phyloP scores from a whole-genome alignment of 305 asterid species.

The Galium porrigens region DNA sequence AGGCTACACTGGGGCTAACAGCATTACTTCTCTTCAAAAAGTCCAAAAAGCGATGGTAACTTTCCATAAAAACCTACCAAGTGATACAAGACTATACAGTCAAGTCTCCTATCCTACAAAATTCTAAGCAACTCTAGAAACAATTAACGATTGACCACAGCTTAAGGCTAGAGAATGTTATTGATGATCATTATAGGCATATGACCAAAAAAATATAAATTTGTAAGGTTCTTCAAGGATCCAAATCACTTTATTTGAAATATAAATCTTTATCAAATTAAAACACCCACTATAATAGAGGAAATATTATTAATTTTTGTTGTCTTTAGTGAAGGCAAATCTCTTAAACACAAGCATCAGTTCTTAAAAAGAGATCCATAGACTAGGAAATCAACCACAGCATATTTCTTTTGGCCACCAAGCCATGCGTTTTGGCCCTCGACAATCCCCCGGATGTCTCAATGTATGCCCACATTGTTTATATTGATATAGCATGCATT shows the following conservation, averaged over 20 bases:
- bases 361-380: neutral
- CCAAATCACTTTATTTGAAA: too few relatives aligned
- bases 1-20: slow-evolving; percentile 78
- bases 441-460: neutral
- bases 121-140: neutral
- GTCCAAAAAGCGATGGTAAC: slow-evolving; percentile 67
- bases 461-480: neutral
- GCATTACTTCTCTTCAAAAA: slow-evolving; percentile 88
- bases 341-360: neutral
- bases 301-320: neutral
- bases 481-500: neutral
- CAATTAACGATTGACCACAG: neutral
- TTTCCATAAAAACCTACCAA: slow-evolving; percentile 64
- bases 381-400: neutral
- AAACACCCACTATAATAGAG: neutral
- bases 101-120: neutral
- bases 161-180: neutral
- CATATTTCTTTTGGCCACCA: neutral
- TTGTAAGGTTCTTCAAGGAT: too few relatives aligned
- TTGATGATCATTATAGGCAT: neutral
- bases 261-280: too few relatives aligned
- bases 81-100: neutral
- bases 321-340: neutral
- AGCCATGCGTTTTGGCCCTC: neutral
- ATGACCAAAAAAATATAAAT: neutral